Evolutionary conservation across 164 flowering plant species (phyloP), one percentile per base, ranked within the genome.

Genomic region (Berberis vulgaris): DNA sequence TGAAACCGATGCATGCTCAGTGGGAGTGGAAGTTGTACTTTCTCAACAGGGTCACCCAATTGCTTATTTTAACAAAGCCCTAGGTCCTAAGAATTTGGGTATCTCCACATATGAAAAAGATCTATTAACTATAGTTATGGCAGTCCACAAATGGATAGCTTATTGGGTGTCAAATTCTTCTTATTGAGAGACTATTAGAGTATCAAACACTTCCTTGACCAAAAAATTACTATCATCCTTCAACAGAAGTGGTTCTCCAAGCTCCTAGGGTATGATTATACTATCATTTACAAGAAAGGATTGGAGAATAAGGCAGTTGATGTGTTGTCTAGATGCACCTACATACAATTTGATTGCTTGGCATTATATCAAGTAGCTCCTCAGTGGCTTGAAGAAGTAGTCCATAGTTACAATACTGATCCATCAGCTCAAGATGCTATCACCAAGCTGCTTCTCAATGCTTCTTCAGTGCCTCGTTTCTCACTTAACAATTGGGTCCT

Each of bases 11-110:
- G 61, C 60, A 4, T 57, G 52, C 26, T 2, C 41, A 1, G 43
- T 7, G 3, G 68, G 68, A 2, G 12, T 65, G 1, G 62, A 54
- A 45, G 68, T 45, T 1, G 53, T 65, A 9, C 42, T 57, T 6
- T 5, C 45, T 41, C 45, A 57, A 42, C 1, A 26, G 1, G 39
- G 62, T n/a, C 9, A 11, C 5, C 68, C 61, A 3, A 6, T 65
- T 1, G 61, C 68, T 7, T 65, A 6, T 13, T 40, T 65, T n/a
- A 57, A 62, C 45, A 39, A 45, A 38, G 61, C 62, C 6, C 26
- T 65, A 9, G n/a, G 5, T 3, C 49, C n/a, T 46, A 66, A 2
- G 10, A 40, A 50, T 38, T 44, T 57, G 26, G 55, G 57, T 40
- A 44, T 40, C 4, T 3, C 57, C 1, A 1, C 54, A 50, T 57